These are phyloP conservation scores for Durio zibethinus DNA, from an alignment of 345 rosid species.

Conservation along the genomic window DNA sequence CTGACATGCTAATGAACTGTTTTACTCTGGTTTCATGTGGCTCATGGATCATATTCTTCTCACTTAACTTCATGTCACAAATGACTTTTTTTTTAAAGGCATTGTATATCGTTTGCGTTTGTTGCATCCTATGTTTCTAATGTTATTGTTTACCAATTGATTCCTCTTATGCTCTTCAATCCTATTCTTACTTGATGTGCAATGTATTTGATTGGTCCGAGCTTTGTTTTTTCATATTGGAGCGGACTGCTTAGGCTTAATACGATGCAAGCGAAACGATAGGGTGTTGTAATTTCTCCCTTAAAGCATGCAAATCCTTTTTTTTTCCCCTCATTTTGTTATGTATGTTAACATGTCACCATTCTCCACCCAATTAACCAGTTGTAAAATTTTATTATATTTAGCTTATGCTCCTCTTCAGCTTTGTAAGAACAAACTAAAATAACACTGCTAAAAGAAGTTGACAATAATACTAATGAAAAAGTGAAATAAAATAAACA, in stretches of 20 bases:
- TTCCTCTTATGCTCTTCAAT: neutral
- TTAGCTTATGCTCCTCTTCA: too few relatives aligned
- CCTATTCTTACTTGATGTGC: neutral
- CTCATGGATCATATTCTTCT: neutral
- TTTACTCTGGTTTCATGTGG: neutral
- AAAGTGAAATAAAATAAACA: too few relatives aligned
- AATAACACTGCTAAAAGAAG: too few relatives aligned
- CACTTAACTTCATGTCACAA: neutral
- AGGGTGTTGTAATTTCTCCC: too few relatives aligned
- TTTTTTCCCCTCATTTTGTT: too few relatives aligned
- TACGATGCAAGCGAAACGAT: too few relatives aligned
- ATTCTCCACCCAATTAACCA: too few relatives aligned
- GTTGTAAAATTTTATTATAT: too few relatives aligned
- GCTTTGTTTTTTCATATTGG: neutral
- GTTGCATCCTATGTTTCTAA: neutral
- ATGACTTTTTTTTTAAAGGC: neutral
- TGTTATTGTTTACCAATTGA: neutral
- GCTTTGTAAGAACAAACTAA: too few relatives aligned
- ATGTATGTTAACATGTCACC: too few relatives aligned
- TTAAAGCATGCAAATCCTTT: too few relatives aligned
- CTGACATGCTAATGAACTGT: slow-evolving; percentile 4
- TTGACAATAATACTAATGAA: too few relatives aligned
- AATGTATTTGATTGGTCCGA: neutral
- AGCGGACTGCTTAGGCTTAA: neutral
- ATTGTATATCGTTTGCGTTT: neutral